Percentiles rank a stretch among this genome's conserved stretches.
These are phyloP conservation scores for Paulownia fortunei DNA, from an alignment of 257 asterid species.

Conservation along the genomic window DNA sequence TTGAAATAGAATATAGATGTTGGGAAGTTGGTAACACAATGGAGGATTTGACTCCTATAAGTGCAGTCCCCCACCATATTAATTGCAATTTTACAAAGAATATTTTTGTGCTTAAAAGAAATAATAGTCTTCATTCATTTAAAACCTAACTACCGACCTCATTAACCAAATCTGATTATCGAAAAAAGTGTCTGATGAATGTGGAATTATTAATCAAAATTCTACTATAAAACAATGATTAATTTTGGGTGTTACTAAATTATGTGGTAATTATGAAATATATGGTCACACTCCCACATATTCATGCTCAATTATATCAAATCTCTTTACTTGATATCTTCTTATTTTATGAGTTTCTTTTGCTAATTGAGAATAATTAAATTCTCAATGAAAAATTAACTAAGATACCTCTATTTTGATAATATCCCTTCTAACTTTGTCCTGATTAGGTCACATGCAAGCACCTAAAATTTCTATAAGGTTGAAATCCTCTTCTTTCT, in stretches of 20 bases:
- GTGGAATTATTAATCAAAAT: constrained; percentile 31
- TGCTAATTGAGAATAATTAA: constrained; percentile 20
- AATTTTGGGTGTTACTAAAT: constrained; percentile 6
- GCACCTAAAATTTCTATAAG: not conserved
- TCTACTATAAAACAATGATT: not conserved
- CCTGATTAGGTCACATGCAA: constrained; percentile 24
- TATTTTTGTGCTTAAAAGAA: not conserved
- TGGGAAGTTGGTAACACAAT: constrained; percentile 19
- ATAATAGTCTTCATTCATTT: constrained; percentile 48
- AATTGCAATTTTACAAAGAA: not conserved
- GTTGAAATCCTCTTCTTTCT: not conserved
- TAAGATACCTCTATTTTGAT: constrained; percentile 9
- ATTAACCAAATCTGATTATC: constrained; percentile 55
- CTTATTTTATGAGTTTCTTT: constrained; percentile 6
- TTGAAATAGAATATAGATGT: not conserved
- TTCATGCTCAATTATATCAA: constrained; percentile 22
- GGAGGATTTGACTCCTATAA: constrained; percentile 13
- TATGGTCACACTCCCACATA: constrained; percentile 2
- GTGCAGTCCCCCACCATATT: constrained; percentile 8
- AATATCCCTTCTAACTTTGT: not conserved
- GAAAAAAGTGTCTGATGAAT: constrained; percentile 41
- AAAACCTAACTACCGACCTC: constrained; percentile 40
- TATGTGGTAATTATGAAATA: not conserved
- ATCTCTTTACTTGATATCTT: constrained; percentile 8
- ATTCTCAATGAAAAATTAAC: not conserved